Base-by-base conservation (phyloP, 2,329 filamentous ascomycete genomes). In the Pezizomycotina sp. region DNA sequence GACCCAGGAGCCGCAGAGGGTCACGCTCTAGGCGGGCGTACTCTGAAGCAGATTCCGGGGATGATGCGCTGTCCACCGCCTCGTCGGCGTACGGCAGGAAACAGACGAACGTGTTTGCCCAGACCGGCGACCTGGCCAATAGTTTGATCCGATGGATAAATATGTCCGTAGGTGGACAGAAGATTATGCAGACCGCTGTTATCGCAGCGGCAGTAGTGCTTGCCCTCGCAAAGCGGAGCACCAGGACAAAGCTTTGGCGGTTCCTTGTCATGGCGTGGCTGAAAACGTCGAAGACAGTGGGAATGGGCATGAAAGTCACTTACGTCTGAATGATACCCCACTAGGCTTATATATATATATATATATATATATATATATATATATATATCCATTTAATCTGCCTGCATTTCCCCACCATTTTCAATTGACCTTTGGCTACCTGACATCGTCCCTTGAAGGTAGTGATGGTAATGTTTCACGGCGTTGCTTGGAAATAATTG, bases 241-340 rank as follows among this genome's bases (percentile, higher is more conserved):
- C 92, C 9, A 69, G 84, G 25, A 74, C 91, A 48, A 69, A 77
- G 47, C 57, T 93, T 22, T 67, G 73, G 54, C 66, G 74, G 36
- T 62, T 83, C 23, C 53, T 91, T 27, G 69, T 68, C 24, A 63
- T 67, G 18, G 73, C 72, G 6, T 92, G 82, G 82, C 68, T 70
- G 36, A 93, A 92, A 60, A 62, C 92, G 25, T 73, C 70, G 55
- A 68, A 73, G 28, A 95, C 89, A 0, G 75, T 86, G 4, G 84
- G 84, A 2, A 95, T 95, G 86, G 89, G 86, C 2, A 79, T 91
- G 46, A 95, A 93, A 62, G 84, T 95, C 52, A 92, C 79, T 56
- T 95, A 95, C 60, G 91, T 98, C 42, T 95, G n/a, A n/a, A n/a
- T n/a, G n/a, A n/a, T n/a, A n/a, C n/a, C n/a, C n/a, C n/a, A n/a